These are phyloP conservation scores for Arachnomyces sp. DNA, from an alignment of 2,329 filamentous ascomycete genomes.

Conservation along the genomic window DNA sequence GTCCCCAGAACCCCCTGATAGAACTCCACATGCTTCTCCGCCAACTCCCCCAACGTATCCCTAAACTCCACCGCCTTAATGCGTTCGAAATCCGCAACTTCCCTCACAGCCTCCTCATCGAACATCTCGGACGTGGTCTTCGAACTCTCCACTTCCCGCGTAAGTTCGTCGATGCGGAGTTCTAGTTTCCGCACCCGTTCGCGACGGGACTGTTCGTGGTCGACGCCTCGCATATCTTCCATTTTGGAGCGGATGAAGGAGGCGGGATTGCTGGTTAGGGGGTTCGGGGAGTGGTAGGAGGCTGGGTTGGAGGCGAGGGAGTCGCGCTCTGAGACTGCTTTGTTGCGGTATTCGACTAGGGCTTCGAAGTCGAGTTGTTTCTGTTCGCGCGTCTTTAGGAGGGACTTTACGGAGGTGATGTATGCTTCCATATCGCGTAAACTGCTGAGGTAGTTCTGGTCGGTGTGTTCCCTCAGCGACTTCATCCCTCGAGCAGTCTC, in stretches of 20 bases:
- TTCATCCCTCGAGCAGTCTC: constrained; percentile 72
- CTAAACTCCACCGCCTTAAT: constrained; percentile 94
- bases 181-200: constrained; percentile 86
- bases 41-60: constrained; percentile 71
- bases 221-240: constrained; percentile 91
- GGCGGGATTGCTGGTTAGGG: constrained; percentile 57
- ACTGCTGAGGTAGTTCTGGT: constrained; percentile 89
- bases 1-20: constrained; percentile 70
- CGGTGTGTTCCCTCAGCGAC: constrained; percentile 78
- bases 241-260: constrained; percentile 89
- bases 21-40: constrained; percentile 78
- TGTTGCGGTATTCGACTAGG: constrained; percentile 89
- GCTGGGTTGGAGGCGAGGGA: constrained; percentile 58
- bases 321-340: constrained; percentile 80
- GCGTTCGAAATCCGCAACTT: constrained; percentile 87
- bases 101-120: constrained; percentile 89
- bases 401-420: constrained; percentile 72
- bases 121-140: constrained; percentile 85
- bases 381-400: constrained; percentile 88
- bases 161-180: constrained; percentile 84
- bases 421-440: constrained; percentile 95
- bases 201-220: constrained; percentile 83
- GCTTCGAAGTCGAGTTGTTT: constrained; percentile 98
- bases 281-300: constrained; percentile 48
- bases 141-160: constrained; percentile 76